phyloP scores from a whole-genome alignment of 2,329 filamentous ascomycete genomes.

The Fusarium pseudocircinatum region DNA sequence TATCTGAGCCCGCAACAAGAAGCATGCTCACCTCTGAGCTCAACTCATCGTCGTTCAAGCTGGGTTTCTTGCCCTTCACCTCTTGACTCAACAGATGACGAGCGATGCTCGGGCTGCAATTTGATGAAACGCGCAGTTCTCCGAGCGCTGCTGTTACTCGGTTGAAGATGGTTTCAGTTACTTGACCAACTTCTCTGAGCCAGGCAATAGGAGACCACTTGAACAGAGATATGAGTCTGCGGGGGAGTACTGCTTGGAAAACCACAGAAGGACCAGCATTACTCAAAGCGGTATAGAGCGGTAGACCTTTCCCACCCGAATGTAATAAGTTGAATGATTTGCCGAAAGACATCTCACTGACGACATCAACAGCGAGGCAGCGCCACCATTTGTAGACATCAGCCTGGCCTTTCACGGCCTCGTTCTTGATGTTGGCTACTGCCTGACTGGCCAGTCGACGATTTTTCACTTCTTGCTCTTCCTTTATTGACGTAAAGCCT shows the following conservation, averaged over 20 bases:
- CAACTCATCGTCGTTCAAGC: neutral
- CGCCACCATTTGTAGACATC: conserved; percentile 21
- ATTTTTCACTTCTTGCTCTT: neutral
- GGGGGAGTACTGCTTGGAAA: neutral
- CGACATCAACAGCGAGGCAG: conserved; percentile 2
- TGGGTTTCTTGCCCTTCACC: neutral
- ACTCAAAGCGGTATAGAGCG: neutral
- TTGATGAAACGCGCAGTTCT: neutral
- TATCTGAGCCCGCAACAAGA: conserved; percentile 12
- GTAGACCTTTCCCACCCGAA: neutral
- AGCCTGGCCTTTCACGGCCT: neutral
- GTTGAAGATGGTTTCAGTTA: neutral
- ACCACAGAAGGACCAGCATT: neutral
- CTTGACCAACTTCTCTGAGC: neutral
- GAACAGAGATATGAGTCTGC: neutral
- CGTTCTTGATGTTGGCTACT: neutral
- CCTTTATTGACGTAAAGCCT: neutral
- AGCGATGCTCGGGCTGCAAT: neutral
- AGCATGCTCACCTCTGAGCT: conserved; percentile 4
- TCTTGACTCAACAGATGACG: neutral
- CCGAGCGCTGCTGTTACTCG: neutral
- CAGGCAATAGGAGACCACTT: conserved; percentile 4
- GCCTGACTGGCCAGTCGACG: neutral
- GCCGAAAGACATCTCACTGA: conserved; percentile 6
- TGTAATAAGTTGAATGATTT: neutral